These are phyloP conservation scores for Alternaria ventricosa DNA, from an alignment of 2,329 filamentous ascomycete species.

Conservation along the genomic window DNA sequence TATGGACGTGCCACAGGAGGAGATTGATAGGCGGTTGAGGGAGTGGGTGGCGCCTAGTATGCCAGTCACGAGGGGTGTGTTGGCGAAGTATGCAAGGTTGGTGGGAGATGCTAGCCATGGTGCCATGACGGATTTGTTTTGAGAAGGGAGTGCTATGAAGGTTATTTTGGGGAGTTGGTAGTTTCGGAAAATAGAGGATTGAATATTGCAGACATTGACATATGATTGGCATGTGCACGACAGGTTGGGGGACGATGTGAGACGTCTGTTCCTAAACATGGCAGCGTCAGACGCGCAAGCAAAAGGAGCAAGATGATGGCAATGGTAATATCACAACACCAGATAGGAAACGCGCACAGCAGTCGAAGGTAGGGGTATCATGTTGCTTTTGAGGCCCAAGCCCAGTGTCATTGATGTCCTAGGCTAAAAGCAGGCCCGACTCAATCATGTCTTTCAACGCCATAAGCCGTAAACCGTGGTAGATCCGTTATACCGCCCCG, in stretches of 20 bases:
- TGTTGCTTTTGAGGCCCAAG: conserved; percentile 41
- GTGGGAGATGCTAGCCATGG: conserved; percentile 93
- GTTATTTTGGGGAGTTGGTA: neutral
- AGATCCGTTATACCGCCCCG: conserved; percentile 35
- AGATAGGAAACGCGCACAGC: neutral
- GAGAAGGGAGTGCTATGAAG: neutral
- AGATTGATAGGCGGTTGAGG: conserved; percentile 68
- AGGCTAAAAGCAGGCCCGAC: conserved; percentile 41
- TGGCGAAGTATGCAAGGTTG: conserved; percentile 88
- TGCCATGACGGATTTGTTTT: conserved; percentile 82
- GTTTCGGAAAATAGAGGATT: too few relatives aligned
- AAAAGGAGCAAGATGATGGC: neutral
- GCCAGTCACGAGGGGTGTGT: conserved; percentile 77
- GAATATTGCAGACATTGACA: neutral
- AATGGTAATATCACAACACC: neutral
- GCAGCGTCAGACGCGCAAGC: neutral
- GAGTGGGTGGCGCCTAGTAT: conserved; percentile 75
- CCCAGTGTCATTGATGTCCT: conserved; percentile 44
- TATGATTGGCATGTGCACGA: neutral
- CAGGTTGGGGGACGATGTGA: neutral
- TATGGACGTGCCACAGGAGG: conserved; percentile 75
- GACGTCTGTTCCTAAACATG: neutral
- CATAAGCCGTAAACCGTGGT: conserved; percentile 44
- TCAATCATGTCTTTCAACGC: conserved; percentile 42
- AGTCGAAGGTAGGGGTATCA: conserved; percentile 27